Evolutionary conservation across 352 stramenopile genomes (phyloP).

Genomic region (Phytophthora capsici): DNA sequence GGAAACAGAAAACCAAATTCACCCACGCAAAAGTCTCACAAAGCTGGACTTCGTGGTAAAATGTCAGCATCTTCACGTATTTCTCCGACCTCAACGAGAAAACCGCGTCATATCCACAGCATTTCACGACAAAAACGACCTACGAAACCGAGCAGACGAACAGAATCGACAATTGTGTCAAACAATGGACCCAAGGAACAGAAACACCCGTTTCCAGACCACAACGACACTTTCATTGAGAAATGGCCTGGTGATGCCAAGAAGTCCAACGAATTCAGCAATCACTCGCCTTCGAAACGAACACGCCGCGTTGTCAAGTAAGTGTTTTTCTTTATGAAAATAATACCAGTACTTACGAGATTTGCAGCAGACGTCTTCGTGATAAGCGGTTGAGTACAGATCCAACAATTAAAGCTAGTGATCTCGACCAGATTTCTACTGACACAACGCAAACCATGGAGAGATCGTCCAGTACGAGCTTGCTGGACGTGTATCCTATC

Average conservation of each 20-base stretch:
- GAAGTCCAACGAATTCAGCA: constrained; percentile 13
- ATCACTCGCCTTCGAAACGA: constrained; percentile 37
- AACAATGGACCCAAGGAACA: constrained; percentile 13
- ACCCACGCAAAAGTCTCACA: background rate
- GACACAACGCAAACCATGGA: background rate
- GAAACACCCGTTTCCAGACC: constrained; percentile 5
- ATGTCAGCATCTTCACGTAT: background rate
- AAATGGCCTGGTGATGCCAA: background rate
- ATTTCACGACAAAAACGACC: background rate
- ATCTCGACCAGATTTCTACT: background rate
- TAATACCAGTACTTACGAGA: background rate
- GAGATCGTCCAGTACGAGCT: constrained; percentile 9
- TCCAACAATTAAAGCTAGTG: background rate
- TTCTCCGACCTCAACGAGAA: constrained; percentile 21
- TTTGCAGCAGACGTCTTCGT: constrained; percentile 19
- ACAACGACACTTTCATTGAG: background rate
- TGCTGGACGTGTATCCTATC: constrained; percentile 60
- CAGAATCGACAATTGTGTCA: background rate
- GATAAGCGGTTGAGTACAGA: constrained; percentile 19
- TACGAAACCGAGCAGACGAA: background rate
- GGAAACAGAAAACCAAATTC: constrained; percentile 13
- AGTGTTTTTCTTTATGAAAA: background rate
- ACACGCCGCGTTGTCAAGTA: constrained; percentile 39
- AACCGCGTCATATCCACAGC: background rate
- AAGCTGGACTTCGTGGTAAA: constrained; percentile 15